A percentile compares a stretch with the other conserved stretches of the same genome.
These are phyloP conservation scores for Phytophthora crassamura DNA, from an alignment of 352 stramenopile species.

Conservation along the genomic window DNA sequence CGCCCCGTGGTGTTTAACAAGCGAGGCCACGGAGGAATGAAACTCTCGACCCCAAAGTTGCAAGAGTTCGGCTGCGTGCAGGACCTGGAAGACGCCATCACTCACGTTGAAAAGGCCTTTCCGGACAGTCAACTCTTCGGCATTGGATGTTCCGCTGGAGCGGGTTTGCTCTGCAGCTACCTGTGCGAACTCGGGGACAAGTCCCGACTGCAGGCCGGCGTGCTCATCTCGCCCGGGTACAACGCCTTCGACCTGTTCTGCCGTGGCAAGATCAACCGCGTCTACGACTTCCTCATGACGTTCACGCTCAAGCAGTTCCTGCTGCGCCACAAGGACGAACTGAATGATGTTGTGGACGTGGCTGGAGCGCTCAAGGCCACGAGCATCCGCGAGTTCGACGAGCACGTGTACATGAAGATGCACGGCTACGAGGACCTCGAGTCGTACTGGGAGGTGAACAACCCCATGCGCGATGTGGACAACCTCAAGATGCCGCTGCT, in stretches of 20 bases:
- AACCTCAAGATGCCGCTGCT: constrained; percentile 67
- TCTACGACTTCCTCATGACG: constrained; percentile 87
- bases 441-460: constrained; percentile 75
- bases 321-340: constrained; percentile 49
- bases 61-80: constrained; percentile 75
- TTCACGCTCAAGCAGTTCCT: constrained; percentile 77
- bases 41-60: constrained; percentile 67
- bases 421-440: constrained; percentile 74
- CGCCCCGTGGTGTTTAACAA: constrained; percentile 89
- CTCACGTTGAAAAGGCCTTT: constrained; percentile 52
- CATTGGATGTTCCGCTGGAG: constrained; percentile 80
- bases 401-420: constrained; percentile 84
- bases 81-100: constrained; percentile 65
- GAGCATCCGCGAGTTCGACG: constrained; percentile 74
- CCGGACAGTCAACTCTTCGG: constrained; percentile 62
- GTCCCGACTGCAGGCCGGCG: constrained; percentile 59
- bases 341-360: constrained; percentile 60
- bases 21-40: constrained; percentile 72
- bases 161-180: constrained; percentile 75
- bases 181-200: constrained; percentile 63
- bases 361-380: constrained; percentile 50
- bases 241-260: constrained; percentile 82
- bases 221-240: constrained; percentile 82
- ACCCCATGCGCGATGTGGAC: constrained; percentile 71
- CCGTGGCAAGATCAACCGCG: constrained; percentile 58